Evolutionary conservation across 148 eudicot species (phyloP).

Genomic region (Beta vulgaris): DNA sequence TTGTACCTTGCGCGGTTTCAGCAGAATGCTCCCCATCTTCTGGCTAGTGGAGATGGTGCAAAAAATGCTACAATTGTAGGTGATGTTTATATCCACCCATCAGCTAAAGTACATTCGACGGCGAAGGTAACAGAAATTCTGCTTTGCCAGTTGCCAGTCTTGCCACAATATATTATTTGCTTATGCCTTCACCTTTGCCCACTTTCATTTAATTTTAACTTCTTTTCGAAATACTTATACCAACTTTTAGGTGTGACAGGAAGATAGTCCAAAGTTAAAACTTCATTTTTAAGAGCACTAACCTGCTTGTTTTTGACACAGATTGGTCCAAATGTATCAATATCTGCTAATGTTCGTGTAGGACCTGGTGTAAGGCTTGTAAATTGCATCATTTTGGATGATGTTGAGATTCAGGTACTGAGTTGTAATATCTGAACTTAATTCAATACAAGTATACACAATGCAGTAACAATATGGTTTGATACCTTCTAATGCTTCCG

Average conservation of each 20-base stretch:
- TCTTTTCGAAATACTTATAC: background rate
- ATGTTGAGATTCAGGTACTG: conserved; percentile 74
- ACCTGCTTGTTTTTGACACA: conserved; percentile 22
- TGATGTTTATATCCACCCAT: conserved; percentile 93
- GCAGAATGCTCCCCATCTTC: conserved; percentile 49
- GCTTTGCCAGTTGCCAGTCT: no score
- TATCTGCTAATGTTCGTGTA: conserved; percentile 50
- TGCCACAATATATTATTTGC: background rate
- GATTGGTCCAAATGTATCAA: conserved; percentile 87
- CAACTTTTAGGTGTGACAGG: no score
- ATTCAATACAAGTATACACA: background rate
- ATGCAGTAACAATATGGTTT: background rate
- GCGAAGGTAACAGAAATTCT: conserved; percentile 65
- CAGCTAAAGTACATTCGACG: conserved; percentile 92
- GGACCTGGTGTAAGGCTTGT: conserved; percentile 72
- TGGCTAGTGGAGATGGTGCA: conserved; percentile 72
- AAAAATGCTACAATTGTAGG: conserved; percentile 63
- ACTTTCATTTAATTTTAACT: background rate
- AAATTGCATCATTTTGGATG: conserved; percentile 80
- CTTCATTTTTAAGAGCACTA: background rate
- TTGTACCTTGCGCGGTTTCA: conserved; percentile 68
- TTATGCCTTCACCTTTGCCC: background rate
- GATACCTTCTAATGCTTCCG: conserved; percentile 6
- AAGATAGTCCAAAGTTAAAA: background rate
- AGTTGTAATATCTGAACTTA: background rate